Percentiles rank a stretch among this genome's conserved stretches.
Evolutionary conservation across 208 protist species (phyloP).

Genomic region (Crithidia thermophila): DNA sequence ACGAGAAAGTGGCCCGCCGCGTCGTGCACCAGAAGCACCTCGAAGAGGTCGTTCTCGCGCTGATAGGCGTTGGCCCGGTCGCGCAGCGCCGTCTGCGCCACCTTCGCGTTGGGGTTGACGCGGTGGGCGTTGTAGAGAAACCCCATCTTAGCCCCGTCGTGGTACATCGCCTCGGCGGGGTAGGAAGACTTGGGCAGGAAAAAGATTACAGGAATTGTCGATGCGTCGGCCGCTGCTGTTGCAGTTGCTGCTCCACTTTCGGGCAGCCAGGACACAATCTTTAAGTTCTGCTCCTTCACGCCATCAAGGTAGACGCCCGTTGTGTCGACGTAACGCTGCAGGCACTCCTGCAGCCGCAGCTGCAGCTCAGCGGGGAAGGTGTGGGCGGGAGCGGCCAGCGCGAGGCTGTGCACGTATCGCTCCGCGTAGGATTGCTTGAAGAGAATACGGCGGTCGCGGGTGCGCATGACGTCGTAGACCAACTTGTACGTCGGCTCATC

Average conservation of each 20-base stretch:
- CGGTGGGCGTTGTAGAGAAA: slow-evolving; percentile 72
- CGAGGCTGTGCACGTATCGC: slow-evolving; percentile 53
- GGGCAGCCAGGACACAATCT: slow-evolving; percentile 72
- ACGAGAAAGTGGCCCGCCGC: slow-evolving; percentile 54
- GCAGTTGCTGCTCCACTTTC: neutral
- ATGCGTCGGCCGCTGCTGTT: neutral
- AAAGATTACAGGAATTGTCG: slow-evolving; percentile 35
- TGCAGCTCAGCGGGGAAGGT: slow-evolving; percentile 16
- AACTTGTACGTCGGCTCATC: slow-evolving; percentile 28
- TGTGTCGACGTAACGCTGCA: slow-evolving; percentile 40
- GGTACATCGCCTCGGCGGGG: slow-evolving; percentile 68
- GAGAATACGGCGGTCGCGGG: slow-evolving; percentile 36
- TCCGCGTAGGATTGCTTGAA: slow-evolving; percentile 60
- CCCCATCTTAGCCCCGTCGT: slow-evolving; percentile 49
- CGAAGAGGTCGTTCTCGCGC: slow-evolving; percentile 39
- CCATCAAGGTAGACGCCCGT: slow-evolving; percentile 11
- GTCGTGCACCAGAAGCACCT: slow-evolving; percentile 71
- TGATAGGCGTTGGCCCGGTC: slow-evolving; percentile 49
- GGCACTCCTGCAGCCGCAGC: slow-evolving; percentile 12
- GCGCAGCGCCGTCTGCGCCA: slow-evolving; percentile 60
- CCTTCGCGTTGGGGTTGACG: slow-evolving; percentile 71
- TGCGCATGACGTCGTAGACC: slow-evolving; percentile 84
- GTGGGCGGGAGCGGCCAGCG: slow-evolving; percentile 15
- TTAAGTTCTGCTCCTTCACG: slow-evolving; percentile 60
- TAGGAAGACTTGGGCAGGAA: slow-evolving; percentile 74